Evolutionary conservation across 2,329 filamentous ascomycete species (phyloP).

Genomic region (Venturia asperata): DNA sequence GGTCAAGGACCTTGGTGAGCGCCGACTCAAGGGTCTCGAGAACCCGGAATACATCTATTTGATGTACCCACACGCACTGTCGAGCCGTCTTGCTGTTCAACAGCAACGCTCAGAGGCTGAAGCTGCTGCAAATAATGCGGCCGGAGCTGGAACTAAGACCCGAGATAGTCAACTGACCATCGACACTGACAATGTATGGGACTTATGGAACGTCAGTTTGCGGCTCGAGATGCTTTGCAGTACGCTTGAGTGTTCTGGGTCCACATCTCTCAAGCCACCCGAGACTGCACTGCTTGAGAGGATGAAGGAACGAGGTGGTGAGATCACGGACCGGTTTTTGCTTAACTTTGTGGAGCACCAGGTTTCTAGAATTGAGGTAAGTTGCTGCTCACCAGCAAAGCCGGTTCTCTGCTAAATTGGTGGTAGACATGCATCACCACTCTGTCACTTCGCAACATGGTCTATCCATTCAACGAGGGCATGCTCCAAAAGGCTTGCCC

Average conservation of each 20-base stretch:
- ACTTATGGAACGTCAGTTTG: constrained; percentile 80
- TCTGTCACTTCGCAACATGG: constrained; percentile 70
- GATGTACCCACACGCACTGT: constrained; percentile 84
- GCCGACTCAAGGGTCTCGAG: constrained; percentile 91
- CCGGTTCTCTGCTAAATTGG: background rate
- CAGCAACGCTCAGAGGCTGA: constrained; percentile 44
- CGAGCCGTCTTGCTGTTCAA: constrained; percentile 70
- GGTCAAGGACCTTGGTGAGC: constrained; percentile 92
- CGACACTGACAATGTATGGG: constrained; percentile 80
- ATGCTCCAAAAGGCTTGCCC: constrained; percentile 70
- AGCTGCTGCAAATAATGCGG: constrained; percentile 37
- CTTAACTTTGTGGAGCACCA: constrained; percentile 90
- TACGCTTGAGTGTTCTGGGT: constrained; percentile 65
- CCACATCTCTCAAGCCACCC: constrained; percentile 61
- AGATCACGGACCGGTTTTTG: constrained; percentile 82
- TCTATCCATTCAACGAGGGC: constrained; percentile 59
- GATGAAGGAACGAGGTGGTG: constrained; percentile 65
- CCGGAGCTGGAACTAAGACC: constrained; percentile 54
- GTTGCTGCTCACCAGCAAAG: constrained; percentile 29
- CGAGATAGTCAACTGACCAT: constrained; percentile 63
- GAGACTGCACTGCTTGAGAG: constrained; percentile 76
- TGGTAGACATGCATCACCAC: constrained; percentile 71
- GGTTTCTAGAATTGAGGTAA: constrained; percentile 89
- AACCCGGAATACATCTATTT: constrained; percentile 95
- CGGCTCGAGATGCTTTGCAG: constrained; percentile 91